Evolutionary conservation across 2,329 filamentous ascomycete genomes (phyloP), one percentile per base, ranked within the genome.

Genomic region (Capronia epimyces): DNA sequence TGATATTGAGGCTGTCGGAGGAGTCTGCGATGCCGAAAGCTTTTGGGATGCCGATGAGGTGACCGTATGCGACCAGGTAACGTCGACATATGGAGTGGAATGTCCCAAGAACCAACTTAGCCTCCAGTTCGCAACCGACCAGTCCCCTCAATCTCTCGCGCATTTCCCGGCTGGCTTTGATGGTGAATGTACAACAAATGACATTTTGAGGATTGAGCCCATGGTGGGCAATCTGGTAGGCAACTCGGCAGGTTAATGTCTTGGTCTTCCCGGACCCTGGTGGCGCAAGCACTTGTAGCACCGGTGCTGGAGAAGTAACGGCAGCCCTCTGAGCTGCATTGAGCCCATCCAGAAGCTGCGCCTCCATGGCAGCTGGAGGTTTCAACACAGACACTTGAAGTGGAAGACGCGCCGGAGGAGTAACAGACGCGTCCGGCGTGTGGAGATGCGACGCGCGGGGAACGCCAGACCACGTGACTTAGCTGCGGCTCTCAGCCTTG

Each of bases 81-180:
- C 89, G 81, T 39, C 89, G 79, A 46, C 90, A 83, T 59, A 98
- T 89, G 42, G 89, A 95, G 71, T 98, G 91, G 61, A 98, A 97
- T 0, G 93, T 98, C 15, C 91, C 91, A 3, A 98, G 74, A 25
- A 96, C 79, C 57, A 98, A 75, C 62, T 83, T 86, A 48, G 79
- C 83, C 64, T 89, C 87, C 13, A 83, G 72, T 4, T 83, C 83
- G 53, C 85, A 79, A 1, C 89, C 89, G n/a, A 97, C 76, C n/a
- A 87, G 77, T 52, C 79, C 84, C 0, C 83, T 82, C 50, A 97
- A 87, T 6, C 91, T 81, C 64, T 89, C 83, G 63, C 89, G 89
- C 91, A 98, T 98, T 72, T 97, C 91, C 15, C 78, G 80, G 15
- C 90, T 88, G 1, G 93, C 90, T 68, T 97, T 97, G 67, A 95